Percentiles rank a stretch among this genome's conserved stretches.
Evolutionary conservation across 2,329 filamentous ascomycete species (phyloP).

Genomic region (Aspergillus fructus): DNA sequence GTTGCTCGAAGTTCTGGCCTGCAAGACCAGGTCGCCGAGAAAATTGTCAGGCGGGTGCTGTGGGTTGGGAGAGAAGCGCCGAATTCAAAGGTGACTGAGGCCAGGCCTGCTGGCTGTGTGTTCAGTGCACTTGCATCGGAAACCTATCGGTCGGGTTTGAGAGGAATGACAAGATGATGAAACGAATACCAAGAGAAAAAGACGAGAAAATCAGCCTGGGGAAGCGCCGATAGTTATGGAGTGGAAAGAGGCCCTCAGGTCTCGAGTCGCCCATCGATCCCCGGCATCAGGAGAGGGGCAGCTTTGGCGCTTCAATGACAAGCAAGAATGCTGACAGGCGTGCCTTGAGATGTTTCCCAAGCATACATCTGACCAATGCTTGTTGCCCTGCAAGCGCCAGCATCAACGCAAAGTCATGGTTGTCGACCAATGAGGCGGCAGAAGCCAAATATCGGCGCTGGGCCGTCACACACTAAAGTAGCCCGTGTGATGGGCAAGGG

Average conservation of each 20-base stretch:
- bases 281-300: constrained; percentile 29
- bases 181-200: constrained; percentile 13
- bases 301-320: constrained; percentile 23
- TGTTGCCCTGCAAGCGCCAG: constrained; percentile 35
- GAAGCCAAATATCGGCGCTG: constrained; percentile 20
- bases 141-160: constrained; percentile 10
- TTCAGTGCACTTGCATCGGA: constrained; percentile 31
- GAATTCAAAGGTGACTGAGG: constrained; percentile 14
- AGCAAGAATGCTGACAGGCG: constrained; percentile 16
- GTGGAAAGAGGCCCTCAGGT: constrained; percentile 8
- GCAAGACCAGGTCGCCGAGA: background rate
- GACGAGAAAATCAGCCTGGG: constrained; percentile 22
- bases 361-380: constrained; percentile 38
- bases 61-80: background rate
- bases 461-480: constrained; percentile 34
- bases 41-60: background rate
- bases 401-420: constrained; percentile 19
- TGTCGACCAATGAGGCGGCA: constrained; percentile 29
- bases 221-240: constrained; percentile 31
- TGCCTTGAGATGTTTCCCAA: constrained; percentile 26
- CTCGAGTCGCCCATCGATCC: constrained; percentile 20
- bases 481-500: constrained; percentile 28
- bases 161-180: constrained; percentile 8
- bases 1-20: constrained; percentile 14
- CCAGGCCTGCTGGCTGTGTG: constrained; percentile 41